A percentile compares a stretch with the other conserved stretches of the same genome.
Conservation (phyloP, 2,329 filamentous ascomycete genomes). For the Colletotrichum incanum region DNA sequence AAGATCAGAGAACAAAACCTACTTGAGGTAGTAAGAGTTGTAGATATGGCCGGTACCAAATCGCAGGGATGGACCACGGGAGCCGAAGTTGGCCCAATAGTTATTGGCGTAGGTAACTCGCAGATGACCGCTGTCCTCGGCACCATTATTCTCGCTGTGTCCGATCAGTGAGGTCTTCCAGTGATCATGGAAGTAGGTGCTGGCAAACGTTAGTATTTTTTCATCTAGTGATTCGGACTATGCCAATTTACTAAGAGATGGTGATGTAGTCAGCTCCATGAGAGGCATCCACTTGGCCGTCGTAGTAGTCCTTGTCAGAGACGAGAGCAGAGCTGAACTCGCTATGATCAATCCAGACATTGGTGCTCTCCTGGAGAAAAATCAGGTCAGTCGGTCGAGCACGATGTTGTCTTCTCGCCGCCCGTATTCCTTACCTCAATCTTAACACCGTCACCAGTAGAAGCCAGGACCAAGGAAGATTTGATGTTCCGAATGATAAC, state of each 20-base stretch:
- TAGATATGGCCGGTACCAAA: slow-evolving; percentile 73
- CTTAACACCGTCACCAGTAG: slow-evolving; percentile 59
- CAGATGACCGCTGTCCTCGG: slow-evolving; percentile 71
- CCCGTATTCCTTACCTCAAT: slow-evolving; percentile 22
- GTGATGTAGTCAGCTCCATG: slow-evolving; percentile 62
- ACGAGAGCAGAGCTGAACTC: slow-evolving; percentile 57
- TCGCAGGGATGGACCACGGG: slow-evolving; percentile 71
- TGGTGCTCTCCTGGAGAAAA: slow-evolving; percentile 63
- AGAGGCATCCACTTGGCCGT: slow-evolving; percentile 61
- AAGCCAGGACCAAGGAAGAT: slow-evolving; percentile 57
- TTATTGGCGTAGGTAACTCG: slow-evolving; percentile 74
- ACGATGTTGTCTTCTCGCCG: rapidly evolving
- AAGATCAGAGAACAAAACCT: neutral
- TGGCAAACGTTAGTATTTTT: slow-evolving; percentile 12
- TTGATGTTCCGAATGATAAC: slow-evolving; percentile 72
- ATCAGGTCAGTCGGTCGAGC: slow-evolving; percentile 58
- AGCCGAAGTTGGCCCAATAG: slow-evolving; percentile 73
- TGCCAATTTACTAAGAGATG: slow-evolving; percentile 50
- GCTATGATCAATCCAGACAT: slow-evolving; percentile 65
- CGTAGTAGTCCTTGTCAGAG: slow-evolving; percentile 59
- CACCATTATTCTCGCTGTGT: slow-evolving; percentile 71
- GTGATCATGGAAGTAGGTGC: slow-evolving; percentile 63
- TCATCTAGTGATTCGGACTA: neutral
- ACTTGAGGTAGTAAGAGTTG: slow-evolving; percentile 58
- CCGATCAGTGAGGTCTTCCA: slow-evolving; percentile 75